These are phyloP conservation scores for Arthrocladium fulminans DNA, from an alignment of 2,329 filamentous ascomycete genomes.

Conservation along the genomic window DNA sequence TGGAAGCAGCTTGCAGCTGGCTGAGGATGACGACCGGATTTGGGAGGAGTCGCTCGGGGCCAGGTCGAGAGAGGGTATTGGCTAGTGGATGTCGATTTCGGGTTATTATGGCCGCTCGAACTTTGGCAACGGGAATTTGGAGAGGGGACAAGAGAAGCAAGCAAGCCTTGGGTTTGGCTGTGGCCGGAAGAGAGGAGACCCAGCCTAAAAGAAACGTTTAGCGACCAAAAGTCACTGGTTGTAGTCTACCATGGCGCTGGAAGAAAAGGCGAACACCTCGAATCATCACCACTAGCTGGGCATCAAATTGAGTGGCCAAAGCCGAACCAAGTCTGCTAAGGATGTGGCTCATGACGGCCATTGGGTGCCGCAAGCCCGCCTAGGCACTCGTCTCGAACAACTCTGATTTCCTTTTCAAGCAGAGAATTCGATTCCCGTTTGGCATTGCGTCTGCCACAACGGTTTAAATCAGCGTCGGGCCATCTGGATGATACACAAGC, in stretches of 20 bases:
- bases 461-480: no score
- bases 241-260: not conserved
- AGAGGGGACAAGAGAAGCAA: slow-evolving; percentile 3
- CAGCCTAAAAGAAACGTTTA: slow-evolving; percentile 7
- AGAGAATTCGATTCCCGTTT: not conserved
- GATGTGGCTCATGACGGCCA: not conserved
- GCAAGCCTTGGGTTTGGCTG: not conserved
- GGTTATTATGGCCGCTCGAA: not conserved
- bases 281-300: slow-evolving; percentile 3
- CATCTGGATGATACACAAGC: no score
- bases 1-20: slow-evolving; percentile 4
- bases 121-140: not conserved
- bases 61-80: slow-evolving; percentile 1
- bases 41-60: slow-evolving; percentile 4
- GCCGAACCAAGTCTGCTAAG: not conserved
- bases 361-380: not conserved
- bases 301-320: not conserved
- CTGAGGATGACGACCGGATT: slow-evolving; percentile 1
- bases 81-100: not conserved
- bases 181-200: not conserved
- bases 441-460: no score
- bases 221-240: slow-evolving; percentile 4
- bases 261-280: not conserved
- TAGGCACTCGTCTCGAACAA: not conserved
- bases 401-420: not conserved